Evolutionary conservation across 1,139 yeast genomes (phyloP).

Genomic region (Taphrina pruni): DNA sequence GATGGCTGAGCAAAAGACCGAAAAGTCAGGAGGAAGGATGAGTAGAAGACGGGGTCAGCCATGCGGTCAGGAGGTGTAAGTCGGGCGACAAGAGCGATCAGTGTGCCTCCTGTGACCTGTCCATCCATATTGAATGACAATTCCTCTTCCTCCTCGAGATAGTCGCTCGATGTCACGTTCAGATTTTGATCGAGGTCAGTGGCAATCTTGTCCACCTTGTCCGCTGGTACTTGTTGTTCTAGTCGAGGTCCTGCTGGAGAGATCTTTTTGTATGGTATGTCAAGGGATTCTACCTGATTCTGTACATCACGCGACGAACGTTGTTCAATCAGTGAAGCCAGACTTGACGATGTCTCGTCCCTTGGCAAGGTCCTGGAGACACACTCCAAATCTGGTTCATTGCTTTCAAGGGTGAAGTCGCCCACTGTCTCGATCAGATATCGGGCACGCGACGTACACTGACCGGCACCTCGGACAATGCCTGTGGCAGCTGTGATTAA

Average conservation of each 20-base stretch:
- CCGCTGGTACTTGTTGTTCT: not conserved
- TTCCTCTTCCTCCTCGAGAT: slow-evolving; percentile 21
- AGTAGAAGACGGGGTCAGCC: slow-evolving; percentile 71
- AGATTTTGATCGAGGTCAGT: not conserved
- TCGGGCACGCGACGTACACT: slow-evolving; percentile 57
- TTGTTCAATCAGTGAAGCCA: slow-evolving; percentile 21
- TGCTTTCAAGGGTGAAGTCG: slow-evolving; percentile 64
- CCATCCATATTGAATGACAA: slow-evolving; percentile 75
- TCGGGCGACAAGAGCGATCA: slow-evolving; percentile 78
- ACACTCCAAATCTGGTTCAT: slow-evolving; percentile 49
- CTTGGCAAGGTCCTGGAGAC: slow-evolving; percentile 73
- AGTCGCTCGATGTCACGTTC: not conserved
- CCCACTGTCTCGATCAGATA: slow-evolving; percentile 65
- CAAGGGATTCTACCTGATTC: slow-evolving; percentile 26
- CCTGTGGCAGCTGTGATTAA: slow-evolving; percentile 49
- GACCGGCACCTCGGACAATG: slow-evolving; percentile 52
- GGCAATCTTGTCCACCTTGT: not conserved
- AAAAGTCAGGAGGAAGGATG: slow-evolving; percentile 82
- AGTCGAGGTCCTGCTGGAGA: slow-evolving; percentile 14
- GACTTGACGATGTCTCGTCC: slow-evolving; percentile 26
- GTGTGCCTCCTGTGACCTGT: slow-evolving; percentile 81
- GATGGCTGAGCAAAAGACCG: slow-evolving; percentile 73
- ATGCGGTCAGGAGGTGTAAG: slow-evolving; percentile 72
- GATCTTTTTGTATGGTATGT: slow-evolving; percentile 32
- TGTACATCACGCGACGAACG: slow-evolving; percentile 30